phyloP scores from a whole-genome alignment of 176 grass and related monocot species.

The Oryza punctata region DNA sequence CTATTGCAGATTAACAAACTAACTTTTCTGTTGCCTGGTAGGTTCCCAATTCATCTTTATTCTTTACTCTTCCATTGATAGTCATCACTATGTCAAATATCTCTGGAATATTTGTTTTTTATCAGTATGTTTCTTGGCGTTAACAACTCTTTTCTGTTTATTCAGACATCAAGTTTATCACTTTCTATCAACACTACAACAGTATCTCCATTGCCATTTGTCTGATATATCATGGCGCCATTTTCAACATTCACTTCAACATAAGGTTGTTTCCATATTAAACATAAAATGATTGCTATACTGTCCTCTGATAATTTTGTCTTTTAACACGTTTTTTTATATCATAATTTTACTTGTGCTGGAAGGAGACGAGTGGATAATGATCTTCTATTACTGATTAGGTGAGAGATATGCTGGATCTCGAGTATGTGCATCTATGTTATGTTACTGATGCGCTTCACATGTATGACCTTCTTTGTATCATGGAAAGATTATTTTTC shows the following conservation, averaged over 20 bases:
- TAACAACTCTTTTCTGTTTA: conserved; percentile 39
- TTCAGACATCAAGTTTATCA: conserved; percentile 91
- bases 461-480: conserved; percentile 54
- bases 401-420: conserved; percentile 91
- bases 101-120: conserved; percentile 29
- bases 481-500: conserved; percentile 4
- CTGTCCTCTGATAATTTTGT: conserved; percentile 26
- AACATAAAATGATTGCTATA: conserved; percentile 17
- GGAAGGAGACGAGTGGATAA: not conserved
- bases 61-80: not conserved
- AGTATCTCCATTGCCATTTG: conserved; percentile 89
- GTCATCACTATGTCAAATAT: not conserved
- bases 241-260: conserved; percentile 89
- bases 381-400: conserved; percentile 41
- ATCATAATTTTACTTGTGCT: conserved; percentile 10
- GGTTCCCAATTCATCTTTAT: not conserved
- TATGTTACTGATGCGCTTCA: conserved; percentile 81
- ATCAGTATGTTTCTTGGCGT: conserved; percentile 13
- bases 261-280: conserved; percentile 31
- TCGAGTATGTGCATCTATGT: conserved; percentile 76
- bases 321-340: conserved; percentile 14
- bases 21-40: not conserved
- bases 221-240: conserved; percentile 84
- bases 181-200: conserved; percentile 89
- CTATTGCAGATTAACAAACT: not conserved